Evolutionary conservation across 371 early-diverging fungal species (phyloP), one percentile per base, ranked within the genome.

Genomic region (Mucor lusitanicus): DNA sequence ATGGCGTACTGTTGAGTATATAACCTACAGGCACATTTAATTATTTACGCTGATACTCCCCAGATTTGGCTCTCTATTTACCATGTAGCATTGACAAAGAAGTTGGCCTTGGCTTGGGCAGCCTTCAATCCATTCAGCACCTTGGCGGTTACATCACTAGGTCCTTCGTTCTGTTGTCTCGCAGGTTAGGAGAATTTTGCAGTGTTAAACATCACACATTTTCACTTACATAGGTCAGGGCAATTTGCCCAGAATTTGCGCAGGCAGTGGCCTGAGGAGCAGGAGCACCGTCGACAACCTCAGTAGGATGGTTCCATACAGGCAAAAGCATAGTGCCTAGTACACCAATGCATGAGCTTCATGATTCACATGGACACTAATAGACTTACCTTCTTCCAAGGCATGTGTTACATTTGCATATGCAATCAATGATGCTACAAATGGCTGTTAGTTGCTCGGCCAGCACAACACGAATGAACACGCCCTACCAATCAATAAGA

Each of bases 51-150:
- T 37, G 8, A 19, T 44, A 8, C n/a, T n/a, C 17, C 1, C 44
- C 6, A 44, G 5, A 19, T 6, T 44, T 7, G 19, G 6, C 11
- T 55, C 0, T 6, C 0, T 68, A 80, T n/a, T 55, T 55, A 81
- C 86, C 87, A 87, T 13, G 87, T 85, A 3, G 87, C 84, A 61
- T 87, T 87, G 2, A 82, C 81, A 59, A 87, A 85, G 65, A 87
- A 87, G 35, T 80, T 84, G 15, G 84, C 87, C 50, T 82, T 83
- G 19, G 87, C 87, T 64, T 85, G 82, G 57, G 72, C 76, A 39
- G 80, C 83, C 62, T 83, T 84, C 11, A 85, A 63, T 50, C 82
- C 82, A 63, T 85, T 83, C 44, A 87, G 68, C 39, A 85, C 82
- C 60, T 85, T 84, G 39, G 79, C 80, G 1, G 87, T 87, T 17